Percentiles rank a stretch among this genome's conserved stretches.
Evolutionary conservation across 2,329 filamentous ascomycete genomes (phyloP).

Genomic region (Stachybotrys echinatus): DNA sequence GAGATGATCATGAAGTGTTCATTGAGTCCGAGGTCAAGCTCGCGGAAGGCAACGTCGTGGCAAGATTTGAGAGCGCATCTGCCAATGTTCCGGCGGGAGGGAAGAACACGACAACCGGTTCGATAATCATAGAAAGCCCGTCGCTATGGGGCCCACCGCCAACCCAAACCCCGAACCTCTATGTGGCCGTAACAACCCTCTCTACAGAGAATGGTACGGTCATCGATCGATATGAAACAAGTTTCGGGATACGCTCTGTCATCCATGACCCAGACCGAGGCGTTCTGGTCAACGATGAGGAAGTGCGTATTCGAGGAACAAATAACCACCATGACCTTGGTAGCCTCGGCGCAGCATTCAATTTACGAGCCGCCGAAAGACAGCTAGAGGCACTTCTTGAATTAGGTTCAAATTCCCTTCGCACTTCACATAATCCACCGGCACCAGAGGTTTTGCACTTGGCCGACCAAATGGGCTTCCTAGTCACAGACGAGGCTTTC

Average conservation of each 20-base stretch:
- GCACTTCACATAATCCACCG: constrained; percentile 49
- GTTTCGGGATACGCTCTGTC: constrained; percentile 43
- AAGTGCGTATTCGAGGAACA: constrained; percentile 37
- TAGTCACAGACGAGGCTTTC: constrained; percentile 50
- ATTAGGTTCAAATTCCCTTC: constrained; percentile 43
- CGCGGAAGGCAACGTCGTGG: constrained; percentile 17
- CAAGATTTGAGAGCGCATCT: constrained; percentile 24
- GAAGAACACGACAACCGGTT: constrained; percentile 27
- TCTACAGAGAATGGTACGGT: constrained; percentile 10
- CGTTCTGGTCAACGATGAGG: constrained; percentile 39
- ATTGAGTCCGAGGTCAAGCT: constrained; percentile 31
- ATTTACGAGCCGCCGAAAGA: constrained; percentile 39
- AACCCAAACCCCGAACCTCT: constrained; percentile 39
- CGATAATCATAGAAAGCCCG: constrained; percentile 25
- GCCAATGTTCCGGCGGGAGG: constrained; percentile 22
- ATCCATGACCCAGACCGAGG: constrained; percentile 33
- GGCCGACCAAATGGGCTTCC: constrained; percentile 41
- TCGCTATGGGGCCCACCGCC: constrained; percentile 44
- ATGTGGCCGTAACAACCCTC: constrained; percentile 39
- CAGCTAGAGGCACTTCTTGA: constrained; percentile 43
- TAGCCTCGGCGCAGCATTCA: constrained; percentile 44
- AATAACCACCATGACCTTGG: constrained; percentile 49
- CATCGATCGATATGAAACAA: constrained; percentile 42
- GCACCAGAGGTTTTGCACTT: constrained; percentile 44
- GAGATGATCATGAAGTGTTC: constrained; percentile 22